phyloP scores from a whole-genome alignment of 1,284 basidiomycete species.

The Austroboletus niveus region DNA sequence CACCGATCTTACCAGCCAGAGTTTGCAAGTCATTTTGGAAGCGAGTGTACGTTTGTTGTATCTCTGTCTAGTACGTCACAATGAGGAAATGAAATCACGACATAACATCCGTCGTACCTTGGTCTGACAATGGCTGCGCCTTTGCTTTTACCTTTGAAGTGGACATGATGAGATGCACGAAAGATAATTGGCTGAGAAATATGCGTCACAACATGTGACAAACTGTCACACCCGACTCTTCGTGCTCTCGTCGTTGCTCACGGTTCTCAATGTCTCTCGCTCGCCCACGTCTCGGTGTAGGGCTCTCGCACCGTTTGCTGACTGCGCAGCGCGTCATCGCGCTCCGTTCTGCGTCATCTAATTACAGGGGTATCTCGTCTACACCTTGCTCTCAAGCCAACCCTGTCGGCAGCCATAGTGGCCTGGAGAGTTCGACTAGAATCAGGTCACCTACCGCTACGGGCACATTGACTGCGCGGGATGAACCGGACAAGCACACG shows the following conservation, averaged over 20 bases:
- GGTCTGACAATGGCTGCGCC: conserved; percentile 54
- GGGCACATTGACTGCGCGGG: conserved; percentile 38
- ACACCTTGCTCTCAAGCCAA: conserved; percentile 24
- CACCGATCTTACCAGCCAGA: conserved; percentile 88
- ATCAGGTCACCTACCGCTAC: conserved; percentile 40
- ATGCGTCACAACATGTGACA: conserved; percentile 37
- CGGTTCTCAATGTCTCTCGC: conserved; percentile 51
- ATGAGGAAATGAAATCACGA: conserved; percentile 23
- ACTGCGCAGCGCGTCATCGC: conserved; percentile 23
- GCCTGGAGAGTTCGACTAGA: conserved; percentile 22
- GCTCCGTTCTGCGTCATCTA: conserved; percentile 38
- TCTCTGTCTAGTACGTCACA: conserved; percentile 60
- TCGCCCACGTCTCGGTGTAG: conserved; percentile 30
- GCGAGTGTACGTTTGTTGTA: conserved; percentile 72
- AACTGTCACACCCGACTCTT: conserved; percentile 29
- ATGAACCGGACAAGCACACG: conserved; percentile 50
- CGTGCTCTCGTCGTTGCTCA: conserved; percentile 11
- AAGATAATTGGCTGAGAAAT: conserved; percentile 49
- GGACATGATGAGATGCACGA: conserved; percentile 39
- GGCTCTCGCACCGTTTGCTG: conserved; percentile 34
- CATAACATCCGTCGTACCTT: conserved; percentile 51
- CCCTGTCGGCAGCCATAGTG: conserved; percentile 14
- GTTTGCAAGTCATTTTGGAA: conserved; percentile 83
- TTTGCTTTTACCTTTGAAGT: conserved; percentile 54
- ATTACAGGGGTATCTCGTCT: conserved; percentile 39